phyloP scores from a whole-genome alignment of 495 filamentous ascomycete species.

The Margaritispora aquatica region DNA sequence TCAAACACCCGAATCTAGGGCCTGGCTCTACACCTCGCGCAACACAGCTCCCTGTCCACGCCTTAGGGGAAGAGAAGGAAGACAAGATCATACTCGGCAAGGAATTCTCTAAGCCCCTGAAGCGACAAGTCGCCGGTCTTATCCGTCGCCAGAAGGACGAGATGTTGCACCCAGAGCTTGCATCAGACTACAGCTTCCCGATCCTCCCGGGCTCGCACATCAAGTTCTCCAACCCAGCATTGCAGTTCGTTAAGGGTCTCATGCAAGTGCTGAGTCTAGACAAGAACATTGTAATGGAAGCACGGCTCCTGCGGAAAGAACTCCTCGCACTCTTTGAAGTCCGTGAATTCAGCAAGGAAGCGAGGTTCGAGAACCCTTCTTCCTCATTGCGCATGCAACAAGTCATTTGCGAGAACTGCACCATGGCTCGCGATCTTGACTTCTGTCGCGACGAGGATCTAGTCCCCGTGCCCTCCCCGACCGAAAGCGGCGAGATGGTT shows the following conservation, averaged over 20 bases:
- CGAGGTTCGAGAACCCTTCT: slow-evolving; percentile 79
- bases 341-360: slow-evolving; percentile 86
- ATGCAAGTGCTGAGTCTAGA: slow-evolving; percentile 88
- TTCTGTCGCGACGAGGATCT: slow-evolving; percentile 89
- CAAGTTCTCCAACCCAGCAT: slow-evolving; percentile 62
- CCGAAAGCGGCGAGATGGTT: slow-evolving; percentile 22
- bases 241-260: slow-evolving; percentile 85
- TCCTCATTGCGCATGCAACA: slow-evolving; percentile 65
- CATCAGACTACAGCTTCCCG: slow-evolving; percentile 83
- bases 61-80: slow-evolving; percentile 49
- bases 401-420: slow-evolving; percentile 81
- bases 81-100: slow-evolving; percentile 62
- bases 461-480: slow-evolving; percentile 45
- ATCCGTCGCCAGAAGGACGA: slow-evolving; percentile 81
- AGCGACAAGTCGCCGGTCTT: slow-evolving; percentile 75
- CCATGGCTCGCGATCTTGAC: slow-evolving; percentile 81
- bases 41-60: slow-evolving; percentile 69
- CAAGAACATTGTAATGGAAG: slow-evolving; percentile 80
- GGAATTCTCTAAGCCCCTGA: slow-evolving; percentile 79
- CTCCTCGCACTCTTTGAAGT: slow-evolving; percentile 86
- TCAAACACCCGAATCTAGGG: slow-evolving; percentile 59
- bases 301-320: slow-evolving; percentile 79
- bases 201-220: slow-evolving; percentile 71
- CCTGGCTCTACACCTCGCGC: slow-evolving; percentile 58
- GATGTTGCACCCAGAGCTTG: slow-evolving; percentile 82